Percentiles rank a stretch among this genome's conserved stretches.
phyloP scores from a whole-genome alignment of 495 filamentous ascomycete species.

The Tuber aestivum region DNA sequence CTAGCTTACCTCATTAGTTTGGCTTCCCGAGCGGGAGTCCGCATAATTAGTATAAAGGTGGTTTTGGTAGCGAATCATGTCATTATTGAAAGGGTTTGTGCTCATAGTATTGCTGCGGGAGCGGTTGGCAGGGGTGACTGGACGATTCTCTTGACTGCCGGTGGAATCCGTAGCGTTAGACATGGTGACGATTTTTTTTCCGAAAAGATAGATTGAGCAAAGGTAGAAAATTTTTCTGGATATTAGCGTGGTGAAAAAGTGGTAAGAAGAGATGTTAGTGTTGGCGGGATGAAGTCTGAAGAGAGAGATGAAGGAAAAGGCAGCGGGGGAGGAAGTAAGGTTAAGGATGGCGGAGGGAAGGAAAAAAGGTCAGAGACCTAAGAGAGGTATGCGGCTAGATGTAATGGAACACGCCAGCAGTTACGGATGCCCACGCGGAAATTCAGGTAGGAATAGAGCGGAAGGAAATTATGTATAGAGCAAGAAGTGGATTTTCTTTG shows the following conservation, averaged over 20 bases:
- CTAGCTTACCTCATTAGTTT: conserved; percentile 25
- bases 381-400: neutral
- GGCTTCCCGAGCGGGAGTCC: conserved; percentile 14
- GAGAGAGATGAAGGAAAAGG: neutral
- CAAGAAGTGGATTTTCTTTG: neutral
- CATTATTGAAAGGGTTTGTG: conserved; percentile 34
- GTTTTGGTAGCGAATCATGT: conserved; percentile 22
- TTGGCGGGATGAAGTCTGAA: conserved; percentile 1
- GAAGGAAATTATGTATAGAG: neutral
- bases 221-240: neutral
- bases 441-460: neutral
- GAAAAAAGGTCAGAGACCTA: neutral
- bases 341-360: neutral
- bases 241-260: neutral
- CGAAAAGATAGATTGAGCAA: conserved; percentile 7
- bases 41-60: conserved; percentile 20
- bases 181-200: neutral
- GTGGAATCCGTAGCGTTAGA: conserved; percentile 25
- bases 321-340: conserved; percentile 5
- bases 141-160: conserved; percentile 11
- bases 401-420: neutral
- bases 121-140: conserved; percentile 20
- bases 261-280: conserved; percentile 4
- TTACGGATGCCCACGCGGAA: neutral
- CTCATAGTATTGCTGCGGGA: conserved; percentile 19